Percentiles rank a stretch among this genome's conserved stretches.
Evolutionary conservation across 1,284 basidiomycete genomes (phyloP).

Genomic region (Boletus holoroseus): DNA sequence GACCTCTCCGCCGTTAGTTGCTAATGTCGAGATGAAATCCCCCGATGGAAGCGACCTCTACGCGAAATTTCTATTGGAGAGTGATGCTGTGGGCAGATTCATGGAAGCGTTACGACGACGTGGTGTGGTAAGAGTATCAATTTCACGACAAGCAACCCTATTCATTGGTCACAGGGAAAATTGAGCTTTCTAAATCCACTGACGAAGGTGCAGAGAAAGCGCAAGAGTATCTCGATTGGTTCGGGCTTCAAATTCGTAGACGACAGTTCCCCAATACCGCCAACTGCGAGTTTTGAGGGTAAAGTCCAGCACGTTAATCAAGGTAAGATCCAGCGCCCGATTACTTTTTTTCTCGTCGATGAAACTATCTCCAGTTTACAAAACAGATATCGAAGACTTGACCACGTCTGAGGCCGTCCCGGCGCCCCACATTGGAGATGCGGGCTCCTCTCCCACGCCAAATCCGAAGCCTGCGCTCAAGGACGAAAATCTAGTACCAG

Average conservation of each 20-base stretch:
- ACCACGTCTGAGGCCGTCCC: not conserved
- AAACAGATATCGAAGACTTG: slow-evolving; percentile 25
- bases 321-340: slow-evolving; percentile 14
- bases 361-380: slow-evolving; percentile 23
- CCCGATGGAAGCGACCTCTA: slow-evolving; percentile 22
- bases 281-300: slow-evolving; percentile 29
- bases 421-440: not conserved
- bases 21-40: slow-evolving; percentile 28
- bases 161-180: slow-evolving; percentile 26
- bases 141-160: not conserved
- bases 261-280: slow-evolving; percentile 22
- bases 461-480: not conserved
- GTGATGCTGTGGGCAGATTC: slow-evolving; percentile 36
- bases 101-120: slow-evolving; percentile 38
- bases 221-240: slow-evolving; percentile 28
- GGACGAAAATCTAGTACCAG: not conserved
- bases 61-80: slow-evolving; percentile 38
- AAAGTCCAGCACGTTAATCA: slow-evolving; percentile 31
- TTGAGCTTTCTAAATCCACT: slow-evolving; percentile 24
- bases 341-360: not conserved
- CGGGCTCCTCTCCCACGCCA: not conserved
- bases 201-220: slow-evolving; percentile 12
- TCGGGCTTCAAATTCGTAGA: slow-evolving; percentile 25
- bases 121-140: slow-evolving; percentile 37
- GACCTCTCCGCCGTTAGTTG: slow-evolving; percentile 38